Base-by-base conservation (phyloP, 352 stramenopile genomes). In the Phytophthora sp. region DNA sequence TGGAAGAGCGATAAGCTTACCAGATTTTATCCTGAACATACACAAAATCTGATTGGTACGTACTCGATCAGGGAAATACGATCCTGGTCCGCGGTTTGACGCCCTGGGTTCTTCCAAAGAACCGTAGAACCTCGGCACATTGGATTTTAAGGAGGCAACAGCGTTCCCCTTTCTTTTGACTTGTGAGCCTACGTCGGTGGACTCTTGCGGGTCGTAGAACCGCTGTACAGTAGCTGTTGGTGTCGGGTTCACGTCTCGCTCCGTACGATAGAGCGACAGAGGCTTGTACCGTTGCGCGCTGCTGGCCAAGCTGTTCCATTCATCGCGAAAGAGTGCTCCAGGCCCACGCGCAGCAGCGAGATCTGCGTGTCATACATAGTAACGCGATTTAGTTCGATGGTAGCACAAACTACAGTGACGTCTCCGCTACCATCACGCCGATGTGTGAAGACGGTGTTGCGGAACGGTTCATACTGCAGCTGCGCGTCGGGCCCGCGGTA, bases 181-280 rank as follows among this genome's bases (percentile, higher is more conserved):
- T 33, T 68, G 51, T 12, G 54, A 50, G 24, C 63, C 57, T 11
- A 90, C 45, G n/a, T 85, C 75, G 24, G 66, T 74, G 1, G 68
- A 38, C 30, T 74, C 49, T 49, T 84, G 74, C 2, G 65, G 47
- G 29, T 79, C 35, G 46, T 90, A 90, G 39, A 82, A 83, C 9
- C 59, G 53, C 42, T 87, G 71, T 7, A 88, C 77, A 1, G 73
- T 72, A 6, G 71, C 18, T 15, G 57, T 71, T 1, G 36, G 45
- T 7, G 79, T 90, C 18, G 79, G 81, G 7, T 84, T 87, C 36
- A 90, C 65, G 13, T 88, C 59, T 8, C 81, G 73, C 8, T 88
- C 75, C 18, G 18, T 82, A n/a, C 73, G 77, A 56, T 68, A 77
- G 3, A 77, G 57, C 13, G 55, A 56, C 4, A 53, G 18, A 12